Conservation (phyloP, 768 basidiomycete species). For the Tulasnella sp. region DNA sequence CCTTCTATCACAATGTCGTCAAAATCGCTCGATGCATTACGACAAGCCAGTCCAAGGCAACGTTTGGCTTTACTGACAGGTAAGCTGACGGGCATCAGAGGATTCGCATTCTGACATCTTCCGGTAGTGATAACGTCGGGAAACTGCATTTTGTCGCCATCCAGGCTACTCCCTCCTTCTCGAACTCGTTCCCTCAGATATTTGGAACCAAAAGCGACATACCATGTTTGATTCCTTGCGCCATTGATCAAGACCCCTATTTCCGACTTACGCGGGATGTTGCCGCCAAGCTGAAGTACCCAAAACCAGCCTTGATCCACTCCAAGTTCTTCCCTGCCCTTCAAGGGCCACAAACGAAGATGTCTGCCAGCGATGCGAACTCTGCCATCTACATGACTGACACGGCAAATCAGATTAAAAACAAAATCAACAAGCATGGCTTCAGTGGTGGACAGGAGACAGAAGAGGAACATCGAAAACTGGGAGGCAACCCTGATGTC, state of each 20-base stretch:
- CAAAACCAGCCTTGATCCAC: constrained; percentile 85
- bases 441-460: constrained; percentile 94
- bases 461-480: constrained; percentile 82
- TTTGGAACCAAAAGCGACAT: constrained; percentile 74
- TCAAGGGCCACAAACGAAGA: constrained; percentile 96
- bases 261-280: constrained; percentile 97
- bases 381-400: constrained; percentile 96
- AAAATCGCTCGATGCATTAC: constrained; percentile 89
- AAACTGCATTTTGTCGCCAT: constrained; percentile 94
- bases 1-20: constrained; percentile 90
- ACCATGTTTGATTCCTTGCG: constrained; percentile 92
- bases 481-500: constrained; percentile 88
- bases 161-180: constrained; percentile 94
- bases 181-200: constrained; percentile 97
- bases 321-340: constrained; percentile 97
- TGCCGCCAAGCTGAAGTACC: constrained; percentile 87
- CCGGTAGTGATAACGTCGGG: constrained; percentile 84
- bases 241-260: constrained; percentile 96
- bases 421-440: constrained; percentile 91
- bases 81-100: constrained; percentile 31
- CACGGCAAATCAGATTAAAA: constrained; percentile 85
- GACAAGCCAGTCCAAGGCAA: constrained; percentile 84
- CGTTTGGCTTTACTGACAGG: constrained; percentile 96
- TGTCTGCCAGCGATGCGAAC: constrained; percentile 93
- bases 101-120: neutral